Evolutionary conservation across 345 rosid species (phyloP).

Genomic region (Linum tenue): DNA sequence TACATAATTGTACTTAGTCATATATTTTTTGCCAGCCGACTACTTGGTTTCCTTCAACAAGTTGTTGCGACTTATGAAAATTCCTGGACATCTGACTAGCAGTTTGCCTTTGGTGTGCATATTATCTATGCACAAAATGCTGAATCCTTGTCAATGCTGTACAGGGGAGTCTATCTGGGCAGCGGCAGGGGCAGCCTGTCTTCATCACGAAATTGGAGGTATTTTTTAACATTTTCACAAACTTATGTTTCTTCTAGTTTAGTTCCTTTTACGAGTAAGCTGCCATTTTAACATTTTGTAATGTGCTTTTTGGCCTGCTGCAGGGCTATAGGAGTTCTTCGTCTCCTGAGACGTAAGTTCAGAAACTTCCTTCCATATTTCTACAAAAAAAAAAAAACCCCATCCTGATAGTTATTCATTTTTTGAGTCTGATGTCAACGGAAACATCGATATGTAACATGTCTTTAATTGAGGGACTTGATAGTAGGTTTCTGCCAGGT

Average conservation of each 20-base stretch:
- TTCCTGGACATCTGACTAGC: background rate
- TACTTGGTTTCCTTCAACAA: background rate
- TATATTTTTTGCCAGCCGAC: no score
- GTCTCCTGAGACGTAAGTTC: conserved; percentile 84
- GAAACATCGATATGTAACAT: no score
- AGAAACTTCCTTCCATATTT: background rate
- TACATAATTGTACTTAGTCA: no score
- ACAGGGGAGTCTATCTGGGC: conserved; percentile 91
- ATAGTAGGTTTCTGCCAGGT: no score
- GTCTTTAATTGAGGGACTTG: background rate
- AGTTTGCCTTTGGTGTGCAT: background rate
- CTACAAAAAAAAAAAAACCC: background rate
- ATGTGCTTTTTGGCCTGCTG: conserved; percentile 16
- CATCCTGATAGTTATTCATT: background rate
- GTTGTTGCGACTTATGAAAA: background rate
- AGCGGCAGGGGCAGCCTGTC: conserved; percentile 95
- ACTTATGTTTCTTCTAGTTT: background rate
- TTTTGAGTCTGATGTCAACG: background rate
- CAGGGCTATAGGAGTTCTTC: conserved; percentile 93
- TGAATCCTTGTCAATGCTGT: conserved; percentile 11
- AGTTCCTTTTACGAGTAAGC: background rate
- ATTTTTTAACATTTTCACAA: conserved; percentile 17
- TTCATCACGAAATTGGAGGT: conserved; percentile 94
- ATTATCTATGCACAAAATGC: background rate
- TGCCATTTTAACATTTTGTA: background rate